phyloP scores from a whole-genome alignment of 768 basidiomycete species.

The Pleurotus ostreatus region DNA sequence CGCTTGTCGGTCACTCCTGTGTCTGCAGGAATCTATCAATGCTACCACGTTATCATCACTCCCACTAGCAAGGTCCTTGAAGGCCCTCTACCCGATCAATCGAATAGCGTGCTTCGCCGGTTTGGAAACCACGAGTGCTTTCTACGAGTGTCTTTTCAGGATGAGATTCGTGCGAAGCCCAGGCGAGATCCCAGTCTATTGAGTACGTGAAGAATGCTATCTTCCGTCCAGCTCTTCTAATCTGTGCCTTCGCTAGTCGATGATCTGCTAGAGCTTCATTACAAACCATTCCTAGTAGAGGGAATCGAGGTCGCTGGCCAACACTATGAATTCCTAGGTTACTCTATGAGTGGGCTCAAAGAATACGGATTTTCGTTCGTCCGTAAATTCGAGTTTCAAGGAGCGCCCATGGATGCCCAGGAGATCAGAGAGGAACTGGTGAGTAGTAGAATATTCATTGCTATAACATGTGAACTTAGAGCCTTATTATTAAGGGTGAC shows the following conservation, averaged over 20 bases:
- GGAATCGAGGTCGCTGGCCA: constrained; percentile 40
- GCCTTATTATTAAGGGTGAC: constrained; percentile 27
- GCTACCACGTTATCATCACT: constrained; percentile 35
- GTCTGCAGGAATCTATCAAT: constrained; percentile 16
- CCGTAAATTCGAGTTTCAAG: constrained; percentile 31
- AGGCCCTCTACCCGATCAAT: constrained; percentile 26
- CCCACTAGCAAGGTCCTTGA: constrained; percentile 34
- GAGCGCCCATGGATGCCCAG: constrained; percentile 17
- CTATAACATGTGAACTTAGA: neutral
- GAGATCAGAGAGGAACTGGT: constrained; percentile 31
- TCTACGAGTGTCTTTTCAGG: constrained; percentile 44
- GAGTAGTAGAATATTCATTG: constrained; percentile 2
- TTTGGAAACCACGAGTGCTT: constrained; percentile 37
- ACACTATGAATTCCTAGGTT: constrained; percentile 42
- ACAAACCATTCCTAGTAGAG: constrained; percentile 24
- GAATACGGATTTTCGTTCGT: constrained; percentile 49
- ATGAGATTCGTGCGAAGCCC: constrained; percentile 37
- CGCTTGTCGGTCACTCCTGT: constrained; percentile 9
- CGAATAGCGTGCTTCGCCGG: constrained; percentile 19
- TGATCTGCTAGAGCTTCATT: constrained; percentile 27
- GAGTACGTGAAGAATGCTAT: constrained; percentile 9
- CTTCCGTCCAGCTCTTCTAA: neutral
- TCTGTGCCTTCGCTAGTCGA: constrained; percentile 11
- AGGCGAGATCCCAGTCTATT: constrained; percentile 25
- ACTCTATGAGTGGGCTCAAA: constrained; percentile 49